Conservation (phyloP, 2,329 filamentous ascomycete genomes). For the Calonectria hongkongensis region DNA sequence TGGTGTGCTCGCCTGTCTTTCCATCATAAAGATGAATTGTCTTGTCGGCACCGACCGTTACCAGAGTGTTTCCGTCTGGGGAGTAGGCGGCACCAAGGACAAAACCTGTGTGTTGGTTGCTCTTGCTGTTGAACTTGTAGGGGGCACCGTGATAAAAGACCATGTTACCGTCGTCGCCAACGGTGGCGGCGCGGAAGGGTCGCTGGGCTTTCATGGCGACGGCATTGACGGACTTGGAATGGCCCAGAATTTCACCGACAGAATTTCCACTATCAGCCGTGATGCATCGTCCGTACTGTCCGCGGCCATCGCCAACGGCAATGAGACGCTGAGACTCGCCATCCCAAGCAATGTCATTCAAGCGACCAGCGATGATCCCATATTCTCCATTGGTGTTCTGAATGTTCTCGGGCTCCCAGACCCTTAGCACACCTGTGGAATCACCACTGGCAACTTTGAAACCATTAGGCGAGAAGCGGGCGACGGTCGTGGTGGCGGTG, state of each 20-base stretch:
- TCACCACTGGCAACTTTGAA: slow-evolving; percentile 97
- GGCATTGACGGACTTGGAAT: slow-evolving; percentile 92
- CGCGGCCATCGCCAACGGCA: slow-evolving; percentile 95
- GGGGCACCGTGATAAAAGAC: slow-evolving; percentile 96
- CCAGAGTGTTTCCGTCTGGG: slow-evolving; percentile 87
- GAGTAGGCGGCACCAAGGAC: slow-evolving; percentile 92
- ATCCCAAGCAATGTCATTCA: slow-evolving; percentile 98
- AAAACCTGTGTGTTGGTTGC: slow-evolving; percentile 89
- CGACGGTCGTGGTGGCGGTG: slow-evolving; percentile 91
- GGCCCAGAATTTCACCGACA: slow-evolving; percentile 94
- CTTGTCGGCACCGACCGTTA: slow-evolving; percentile 94
- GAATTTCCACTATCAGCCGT: slow-evolving; percentile 97
- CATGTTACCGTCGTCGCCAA: slow-evolving; percentile 90
- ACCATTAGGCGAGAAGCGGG: slow-evolving; percentile 93
- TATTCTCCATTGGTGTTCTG: slow-evolving; percentile 94
- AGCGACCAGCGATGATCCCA: slow-evolving; percentile 92
- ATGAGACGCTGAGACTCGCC: slow-evolving; percentile 97
- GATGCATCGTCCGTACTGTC: slow-evolving; percentile 94
- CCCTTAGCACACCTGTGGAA: slow-evolving; percentile 86
- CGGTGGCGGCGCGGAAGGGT: slow-evolving; percentile 93
- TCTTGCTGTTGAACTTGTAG: slow-evolving; percentile 95
- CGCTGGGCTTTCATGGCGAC: slow-evolving; percentile 93
- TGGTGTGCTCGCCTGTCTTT: slow-evolving; percentile 90
- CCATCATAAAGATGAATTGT: slow-evolving; percentile 97
- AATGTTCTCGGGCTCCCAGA: slow-evolving; percentile 95